Evolutionary conservation across 345 rosid species (phyloP), one percentile per base, ranked within the genome.

Genomic region (Geranium rotundifolium): DNA sequence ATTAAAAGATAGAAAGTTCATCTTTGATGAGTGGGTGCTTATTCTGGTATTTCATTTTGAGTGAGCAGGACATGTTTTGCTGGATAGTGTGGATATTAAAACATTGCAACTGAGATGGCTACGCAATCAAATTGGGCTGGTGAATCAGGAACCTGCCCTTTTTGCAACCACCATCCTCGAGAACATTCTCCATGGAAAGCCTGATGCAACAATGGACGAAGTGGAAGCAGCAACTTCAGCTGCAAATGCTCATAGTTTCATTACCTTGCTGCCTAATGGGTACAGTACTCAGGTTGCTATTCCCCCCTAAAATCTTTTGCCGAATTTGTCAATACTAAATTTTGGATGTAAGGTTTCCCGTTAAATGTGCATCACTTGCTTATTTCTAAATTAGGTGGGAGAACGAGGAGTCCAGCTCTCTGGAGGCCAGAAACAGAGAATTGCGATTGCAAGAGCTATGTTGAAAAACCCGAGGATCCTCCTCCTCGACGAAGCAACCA

Each of bases 391-490:
- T 50, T 72, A 92, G 97, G 99, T 86, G 61, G 99, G 97, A 76
- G 99, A 90, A 76, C 82, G 99, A 13, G 99, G 99, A 46, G 84
- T 90, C 63, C 99, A 93, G 70, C 87, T 93, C 29, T 93, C 99
- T 5, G 99, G 99, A 71, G 99, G 99, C 46, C 97, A 93, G 73
- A 93, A 90, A 67, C 99, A 93, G 77, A 85, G 99, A 71, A 93
- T 93, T 0, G 99, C 99, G 30, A 93, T 93, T 30, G 96, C 97
- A n/a, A 82, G 99, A 68, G 99, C 99, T 1, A 90, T 93, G 97
- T 64, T 93, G 72, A 93, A 93, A 77, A 77, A 93, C 61, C 99
- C 99, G 0, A 93, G 85, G 82, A 84, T 93, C 78, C 86, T 93
- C 39, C 95, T 93, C 56, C 88, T 93, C 3, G 99, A 93, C 70